Base-by-base conservation (phyloP, 257 asterid species). In the Solanum peruvianum region DNA sequence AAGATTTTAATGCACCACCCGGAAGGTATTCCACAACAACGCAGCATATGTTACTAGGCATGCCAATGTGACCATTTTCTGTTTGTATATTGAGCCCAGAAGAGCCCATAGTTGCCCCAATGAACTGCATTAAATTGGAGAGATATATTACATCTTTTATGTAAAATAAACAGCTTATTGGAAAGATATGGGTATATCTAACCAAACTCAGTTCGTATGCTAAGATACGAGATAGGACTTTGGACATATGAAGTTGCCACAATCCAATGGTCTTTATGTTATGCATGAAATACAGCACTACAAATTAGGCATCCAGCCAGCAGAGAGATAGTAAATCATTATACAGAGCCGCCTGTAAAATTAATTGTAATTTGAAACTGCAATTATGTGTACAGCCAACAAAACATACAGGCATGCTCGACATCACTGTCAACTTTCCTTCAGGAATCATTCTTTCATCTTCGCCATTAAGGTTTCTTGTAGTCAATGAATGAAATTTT, bases 41-140 rank as follows among this genome's bases (percentile, higher is more conserved):
- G 47, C 98, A 95, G 87, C 98, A 94, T 62, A 93, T 85, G 44
- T 94, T 95, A 88, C 94, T 92, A 10, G 98, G 98, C 98, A 95
- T 95, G 69, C 97, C 98, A 76, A 95, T 93, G 41, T 92, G 98
- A 27, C 98, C 98, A 31, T 66, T 93, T 85, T 95, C 98, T 2
- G 98, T 94, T 87, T 92, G 98, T 91, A 95, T 88, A 91, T 94
- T 92, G 11, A 94, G 95, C 25, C 91, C 98, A 4, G 97, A 91
- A 41, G 98, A 90, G 23, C 98, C 98, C 98, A 95, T 93, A 41
- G 97, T 95, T 83, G 98, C 98, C 21, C 98, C 98, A 9, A 93
- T 91, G 91, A 95, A 95, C 98, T 95, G 95, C 89, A 89, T 86
- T 58, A 35, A 56, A 49, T 81, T 49, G 71, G 35, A 67, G 12